Base-by-base conservation (phyloP, 305 asterid genomes). In the Ilex paraguariensis region DNA sequence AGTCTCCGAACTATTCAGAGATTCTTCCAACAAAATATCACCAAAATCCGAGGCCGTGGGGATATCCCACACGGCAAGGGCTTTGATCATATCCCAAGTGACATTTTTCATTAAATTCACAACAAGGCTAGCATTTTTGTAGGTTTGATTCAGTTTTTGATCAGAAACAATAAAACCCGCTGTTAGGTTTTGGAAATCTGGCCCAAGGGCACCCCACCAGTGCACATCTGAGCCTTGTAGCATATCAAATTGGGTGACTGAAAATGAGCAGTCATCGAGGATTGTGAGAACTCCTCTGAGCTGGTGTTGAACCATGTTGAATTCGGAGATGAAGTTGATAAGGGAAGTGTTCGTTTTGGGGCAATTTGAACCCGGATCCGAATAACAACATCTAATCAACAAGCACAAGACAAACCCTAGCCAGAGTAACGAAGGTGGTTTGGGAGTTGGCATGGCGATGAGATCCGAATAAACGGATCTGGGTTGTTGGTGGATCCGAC, bases 201-300 rank as follows among this genome's bases (percentile, higher is more conserved):
- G 77, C 11, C 87, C 99, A 4, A 63, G 40, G 17, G 99, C 86
- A 56, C 97, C 97, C 97, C 99, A 87, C 95, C 95, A 93, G 73
- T 73, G 90, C 59, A 90, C 99, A 73, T 93, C 82, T 46, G 86
- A 65, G 65, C 99, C 99, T 49, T 86, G 68, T 8, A 93, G 82
- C 97, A 93, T 87, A 71, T 93, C 99, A 46, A 93, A 93, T 51
- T 77, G 77, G 31, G 91, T 84, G 69, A 93, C 95, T 48, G 76
- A 72, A 68, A 93, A 93, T 5, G 97, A 86, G 65, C 97, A 93
- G 66, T 77, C 88, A 33, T 90, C 90, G 5, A 84, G 53, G 46
- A 93, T 70, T 55, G 87, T 77, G 28, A 93, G 58, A 31, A 71
- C 73, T 13, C 97, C 99, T 7, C 99, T 90, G 61, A 93, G 82